A percentile compares a stretch with the other conserved stretches of the same genome.
phyloP scores from a whole-genome alignment of 2,329 filamentous ascomycete species.

The Penicillium sp. region DNA sequence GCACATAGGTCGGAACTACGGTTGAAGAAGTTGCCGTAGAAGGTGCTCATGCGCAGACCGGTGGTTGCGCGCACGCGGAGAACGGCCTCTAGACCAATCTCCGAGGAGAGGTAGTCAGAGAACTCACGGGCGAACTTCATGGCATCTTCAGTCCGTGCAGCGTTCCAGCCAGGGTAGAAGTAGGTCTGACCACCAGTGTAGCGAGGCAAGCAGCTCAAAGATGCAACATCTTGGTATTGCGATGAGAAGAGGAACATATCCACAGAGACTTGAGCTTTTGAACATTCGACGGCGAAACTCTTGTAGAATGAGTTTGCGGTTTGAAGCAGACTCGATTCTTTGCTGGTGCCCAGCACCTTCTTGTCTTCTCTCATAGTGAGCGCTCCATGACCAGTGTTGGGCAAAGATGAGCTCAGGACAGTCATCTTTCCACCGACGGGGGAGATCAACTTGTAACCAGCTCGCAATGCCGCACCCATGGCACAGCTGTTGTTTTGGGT shows the following conservation, averaged over 20 bases:
- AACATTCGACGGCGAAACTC: slow-evolving; percentile 97
- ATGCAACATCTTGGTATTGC: slow-evolving; percentile 96
- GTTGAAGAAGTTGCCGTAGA: slow-evolving; percentile 99
- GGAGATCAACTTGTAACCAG: slow-evolving; percentile 93
- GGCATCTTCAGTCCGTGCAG: slow-evolving; percentile 86
- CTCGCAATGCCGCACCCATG: slow-evolving; percentile 89
- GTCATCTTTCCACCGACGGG: slow-evolving; percentile 93
- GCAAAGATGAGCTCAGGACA: slow-evolving; percentile 83
- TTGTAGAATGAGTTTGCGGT: slow-evolving; percentile 98
- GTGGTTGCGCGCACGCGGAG: slow-evolving; percentile 93
- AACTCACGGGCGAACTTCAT: slow-evolving; percentile 98
- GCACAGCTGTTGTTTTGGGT: slow-evolving; percentile 87
- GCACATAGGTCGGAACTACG: slow-evolving; percentile 95
- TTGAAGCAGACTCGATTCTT: slow-evolving; percentile 83
- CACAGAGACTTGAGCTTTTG: slow-evolving; percentile 96
- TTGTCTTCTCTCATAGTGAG: slow-evolving; percentile 95
- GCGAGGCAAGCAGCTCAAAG: slow-evolving; percentile 87
- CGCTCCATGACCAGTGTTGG: slow-evolving; percentile 85
- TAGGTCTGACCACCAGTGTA: slow-evolving; percentile 98
- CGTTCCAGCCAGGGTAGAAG: slow-evolving; percentile 98
- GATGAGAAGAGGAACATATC: slow-evolving; percentile 98
- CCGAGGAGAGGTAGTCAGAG: slow-evolving; percentile 91
- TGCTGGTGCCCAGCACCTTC: slow-evolving; percentile 89
- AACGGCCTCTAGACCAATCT: slow-evolving; percentile 94
- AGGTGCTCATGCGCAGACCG: slow-evolving; percentile 91